These are phyloP conservation scores for Cyclostephanos tholiformis DNA, from an alignment of 108 stramenopile genomes.

Conservation along the genomic window DNA sequence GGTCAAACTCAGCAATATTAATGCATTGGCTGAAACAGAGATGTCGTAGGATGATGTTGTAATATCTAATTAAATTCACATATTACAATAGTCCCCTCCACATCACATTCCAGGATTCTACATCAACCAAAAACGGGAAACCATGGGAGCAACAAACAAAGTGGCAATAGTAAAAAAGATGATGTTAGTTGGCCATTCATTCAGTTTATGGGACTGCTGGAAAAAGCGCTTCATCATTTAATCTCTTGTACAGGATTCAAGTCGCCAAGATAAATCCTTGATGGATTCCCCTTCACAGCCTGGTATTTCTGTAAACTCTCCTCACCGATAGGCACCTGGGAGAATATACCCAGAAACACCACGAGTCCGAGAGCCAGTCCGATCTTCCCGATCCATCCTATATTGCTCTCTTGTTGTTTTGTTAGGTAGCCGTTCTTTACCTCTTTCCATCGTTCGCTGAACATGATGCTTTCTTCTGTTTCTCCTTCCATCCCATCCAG, in stretches of 20 bases:
- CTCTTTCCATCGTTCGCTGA: constrained; percentile 51
- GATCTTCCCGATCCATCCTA: constrained; percentile 9
- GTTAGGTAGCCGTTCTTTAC: background rate
- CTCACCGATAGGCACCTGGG: constrained; percentile 40
- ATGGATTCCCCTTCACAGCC: constrained; percentile 29
- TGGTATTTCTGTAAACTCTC: constrained; percentile 44
- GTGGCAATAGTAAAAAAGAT: too few species aligned
- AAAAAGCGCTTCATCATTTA: constrained; percentile 4
- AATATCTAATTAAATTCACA: too few species aligned
- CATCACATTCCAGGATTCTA: too few species aligned
- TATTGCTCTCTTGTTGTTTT: constrained; percentile 1
- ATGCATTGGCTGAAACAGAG: too few species aligned
- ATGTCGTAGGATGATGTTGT: too few species aligned
- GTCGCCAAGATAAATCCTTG: constrained; percentile 53
- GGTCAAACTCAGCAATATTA: too few species aligned
- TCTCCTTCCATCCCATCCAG: constrained; percentile 19
- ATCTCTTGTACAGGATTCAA: constrained; percentile 39
- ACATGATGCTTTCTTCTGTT: constrained; percentile 48
- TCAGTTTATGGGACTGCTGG: too few species aligned
- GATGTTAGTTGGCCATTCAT: too few species aligned
- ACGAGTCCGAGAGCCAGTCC: constrained; percentile 34
- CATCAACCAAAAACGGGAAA: too few species aligned
- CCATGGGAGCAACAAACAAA: too few species aligned
- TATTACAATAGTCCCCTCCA: too few species aligned
- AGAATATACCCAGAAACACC: constrained; percentile 35